phyloP scores from a whole-genome alignment of 208 protist species.

The Leishmania mexicana region DNA sequence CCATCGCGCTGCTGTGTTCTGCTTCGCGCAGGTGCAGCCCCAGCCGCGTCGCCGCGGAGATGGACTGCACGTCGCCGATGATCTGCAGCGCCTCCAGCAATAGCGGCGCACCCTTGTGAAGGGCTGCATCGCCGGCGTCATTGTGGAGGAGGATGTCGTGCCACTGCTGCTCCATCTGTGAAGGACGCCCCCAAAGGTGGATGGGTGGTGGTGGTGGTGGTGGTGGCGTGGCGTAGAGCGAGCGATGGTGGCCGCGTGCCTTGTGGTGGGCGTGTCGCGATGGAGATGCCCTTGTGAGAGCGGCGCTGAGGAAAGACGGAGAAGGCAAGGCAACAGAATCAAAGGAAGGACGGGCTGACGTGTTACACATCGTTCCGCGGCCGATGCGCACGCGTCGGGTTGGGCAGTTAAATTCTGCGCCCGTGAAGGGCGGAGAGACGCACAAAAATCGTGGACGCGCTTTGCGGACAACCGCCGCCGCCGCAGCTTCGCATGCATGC shows the following conservation, averaged over 20 bases:
- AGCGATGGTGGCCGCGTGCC: background rate
- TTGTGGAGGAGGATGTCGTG: conserved; percentile 71
- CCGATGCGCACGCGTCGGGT: background rate
- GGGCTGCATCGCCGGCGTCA: conserved; percentile 65
- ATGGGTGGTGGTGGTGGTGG: background rate
- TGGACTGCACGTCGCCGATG: conserved; percentile 38
- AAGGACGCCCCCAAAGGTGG: background rate
- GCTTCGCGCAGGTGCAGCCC: conserved; percentile 29
- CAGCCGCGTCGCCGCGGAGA: conserved; percentile 35
- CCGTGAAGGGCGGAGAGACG: background rate
- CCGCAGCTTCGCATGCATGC: background rate
- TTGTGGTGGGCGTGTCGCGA: background rate
- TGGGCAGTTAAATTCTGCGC: background rate
- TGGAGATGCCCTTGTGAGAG: background rate
- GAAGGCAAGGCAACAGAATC: no score
- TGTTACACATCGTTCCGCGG: no score
- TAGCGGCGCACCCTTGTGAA: conserved; percentile 58
- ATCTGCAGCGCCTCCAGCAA: conserved; percentile 59
- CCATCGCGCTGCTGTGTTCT: conserved; percentile 10
- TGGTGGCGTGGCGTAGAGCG: background rate
- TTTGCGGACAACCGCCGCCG: background rate
- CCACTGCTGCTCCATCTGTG: conserved; percentile 41
- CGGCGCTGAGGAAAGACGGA: no score
- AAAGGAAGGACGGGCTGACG: no score
- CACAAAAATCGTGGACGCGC: background rate